Base-by-base conservation (phyloP, 345 rosid species). In the Linum tenue region DNA sequence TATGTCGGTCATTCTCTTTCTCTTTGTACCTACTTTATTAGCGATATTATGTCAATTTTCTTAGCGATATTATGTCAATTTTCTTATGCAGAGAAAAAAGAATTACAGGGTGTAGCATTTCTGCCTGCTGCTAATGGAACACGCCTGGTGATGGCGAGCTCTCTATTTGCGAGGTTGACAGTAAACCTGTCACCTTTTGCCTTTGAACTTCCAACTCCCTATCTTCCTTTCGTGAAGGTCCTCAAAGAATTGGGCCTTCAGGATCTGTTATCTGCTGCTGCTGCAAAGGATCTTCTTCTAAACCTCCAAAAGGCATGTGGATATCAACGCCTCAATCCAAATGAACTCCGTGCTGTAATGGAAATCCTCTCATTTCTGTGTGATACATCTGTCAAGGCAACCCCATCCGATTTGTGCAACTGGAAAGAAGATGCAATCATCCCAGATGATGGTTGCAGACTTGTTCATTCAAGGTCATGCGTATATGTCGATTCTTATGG, bases 121-220 rank as follows among this genome's bases (percentile, higher is more conserved):
- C 65, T 91, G 69, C 95, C 96, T 64, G 94, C 88, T 74, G 98
- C 98, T 16, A 91, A 89, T 76, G 98, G 98, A 68, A 89, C 98
- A 39, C 95, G 98, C 63, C 79, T 91, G 72, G 89, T 91, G 75
- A 77, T 84, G 35, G 84, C 81, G 66, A 82, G 76, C 73, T 79
- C 90, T 67, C 96, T 89, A 68, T 91, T 91, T 75, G 89, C 75
- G 60, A 95, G 83, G 67, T 77, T 91, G 59, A 73, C 92, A 8
- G 77, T 91, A 66, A 89, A 89, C 71, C 74, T 91, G 73, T 90
- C 98, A 41, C 98, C 98, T 44, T 89, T 91, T 77, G 95, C 96
- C 39, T 91, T 89, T 77, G 98, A 85, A 70, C 96, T 91, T 65
- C 94, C 96, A 69, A 72, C 85, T 70, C 67, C 70, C 31, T 89